These are phyloP conservation scores for Penicillium sp. DNA, from an alignment of 2,329 filamentous ascomycete species.

Conservation along the genomic window DNA sequence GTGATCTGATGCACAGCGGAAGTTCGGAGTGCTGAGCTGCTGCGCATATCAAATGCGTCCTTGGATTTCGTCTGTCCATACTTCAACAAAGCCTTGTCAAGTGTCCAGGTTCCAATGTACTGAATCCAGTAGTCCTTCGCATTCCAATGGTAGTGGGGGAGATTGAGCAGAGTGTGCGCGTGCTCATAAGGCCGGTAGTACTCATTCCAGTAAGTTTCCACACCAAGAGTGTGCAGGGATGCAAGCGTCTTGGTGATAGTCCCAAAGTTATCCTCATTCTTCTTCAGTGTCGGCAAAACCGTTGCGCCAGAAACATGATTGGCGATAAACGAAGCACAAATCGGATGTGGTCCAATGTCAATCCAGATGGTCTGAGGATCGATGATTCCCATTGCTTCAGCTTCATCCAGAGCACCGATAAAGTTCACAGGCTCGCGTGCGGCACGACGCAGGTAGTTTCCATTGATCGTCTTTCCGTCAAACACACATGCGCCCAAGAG, in stretches of 20 bases:
- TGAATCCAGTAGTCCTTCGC: not conserved
- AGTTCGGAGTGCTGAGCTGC: not conserved
- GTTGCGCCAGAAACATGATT: not conserved
- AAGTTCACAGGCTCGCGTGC: conserved; percentile 68
- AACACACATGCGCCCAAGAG: not conserved
- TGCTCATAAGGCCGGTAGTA: not conserved
- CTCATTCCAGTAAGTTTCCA: not conserved
- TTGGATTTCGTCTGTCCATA: conserved; percentile 39
- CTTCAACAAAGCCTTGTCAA: conserved; percentile 12
- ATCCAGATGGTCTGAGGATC: not conserved
- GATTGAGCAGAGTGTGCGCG: not conserved
- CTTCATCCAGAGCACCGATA: conserved; percentile 58
- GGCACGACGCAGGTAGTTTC: conserved; percentile 62
- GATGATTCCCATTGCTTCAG: conserved; percentile 52
- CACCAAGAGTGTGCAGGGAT: not conserved
- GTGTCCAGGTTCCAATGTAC: not conserved
- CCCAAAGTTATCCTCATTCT: not conserved
- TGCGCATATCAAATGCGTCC: not conserved
- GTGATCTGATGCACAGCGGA: not conserved
- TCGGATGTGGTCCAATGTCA: not conserved
- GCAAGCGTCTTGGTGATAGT: not conserved
- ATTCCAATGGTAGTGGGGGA: not conserved
- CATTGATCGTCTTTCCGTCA: not conserved
- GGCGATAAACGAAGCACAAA: not conserved
- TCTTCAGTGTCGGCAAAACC: not conserved